Evolutionary conservation across 2,329 filamentous ascomycete genomes (phyloP), one percentile per base, ranked within the genome.

Genomic region (Neonectria neomacrospora): DNA sequence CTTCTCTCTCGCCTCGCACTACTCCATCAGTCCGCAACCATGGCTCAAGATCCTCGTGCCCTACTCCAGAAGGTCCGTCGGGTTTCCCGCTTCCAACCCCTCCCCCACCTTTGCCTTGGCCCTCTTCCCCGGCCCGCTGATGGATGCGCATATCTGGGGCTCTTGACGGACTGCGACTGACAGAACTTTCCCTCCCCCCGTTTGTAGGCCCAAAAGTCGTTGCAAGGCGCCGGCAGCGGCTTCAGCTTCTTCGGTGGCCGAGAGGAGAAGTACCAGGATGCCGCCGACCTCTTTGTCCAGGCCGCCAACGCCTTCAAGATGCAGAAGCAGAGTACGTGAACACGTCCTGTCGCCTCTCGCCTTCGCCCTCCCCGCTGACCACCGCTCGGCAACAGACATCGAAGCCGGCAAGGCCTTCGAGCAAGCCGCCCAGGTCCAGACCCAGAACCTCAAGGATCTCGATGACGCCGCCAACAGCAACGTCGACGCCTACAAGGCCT

Each of bases 401-500:
- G 93, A 97, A 80, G 94, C 95, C 14, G 95, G 94, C 22, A 86
- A 91, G 74, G 90, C 93, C 12, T 97, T 97, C 70, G 93, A 97
- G 78, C 87, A 90, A 78, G 93, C 93, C 12, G 95, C 94, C n/a
- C 80, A 86, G 45, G 90, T 98, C 63, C 93, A 97, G 78, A 87
- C 83, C 53, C 86, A 89, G 69, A 90, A 94, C 73, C 86, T 98
- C 54, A 96, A 94, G 76, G 94, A 98, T 76, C 92, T 91, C 44
- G 93, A 97, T 77, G 96, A 98, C 76, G 93, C 94, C 51, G 94
- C 95, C 67, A 96, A 97, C 80, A 91, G 91, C 51, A 83, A 94
- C 65, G 88, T 91, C 74, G 94, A 98, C 78, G 96, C 96, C 55
- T 98, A 94, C 86, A 97, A 98, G 83, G 91, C 93, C 64, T 98